Conservation (phyloP, 2,329 filamentous ascomycete species). For the Sclerotinia minor region DNA sequence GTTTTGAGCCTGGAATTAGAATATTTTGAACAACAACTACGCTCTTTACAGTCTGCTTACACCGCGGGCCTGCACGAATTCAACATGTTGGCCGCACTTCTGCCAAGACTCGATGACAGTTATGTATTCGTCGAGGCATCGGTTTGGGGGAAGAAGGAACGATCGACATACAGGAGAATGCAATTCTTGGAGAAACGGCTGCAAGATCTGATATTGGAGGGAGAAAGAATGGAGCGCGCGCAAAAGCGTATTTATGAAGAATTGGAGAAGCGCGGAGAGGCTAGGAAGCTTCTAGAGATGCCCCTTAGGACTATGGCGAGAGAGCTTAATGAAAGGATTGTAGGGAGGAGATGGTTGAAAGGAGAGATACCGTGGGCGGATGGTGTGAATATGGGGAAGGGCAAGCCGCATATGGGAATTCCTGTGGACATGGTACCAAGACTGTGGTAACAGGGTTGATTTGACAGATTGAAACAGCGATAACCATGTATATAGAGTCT, state of each 20-base stretch:
- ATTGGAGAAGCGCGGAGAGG: not conserved
- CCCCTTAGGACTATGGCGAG: not conserved
- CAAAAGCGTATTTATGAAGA: not conserved
- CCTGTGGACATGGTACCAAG: not conserved
- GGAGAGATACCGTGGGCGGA: not conserved
- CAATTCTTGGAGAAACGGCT: not conserved
- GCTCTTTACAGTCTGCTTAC: not conserved
- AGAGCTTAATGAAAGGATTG: not conserved
- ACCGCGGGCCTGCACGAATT: not conserved
- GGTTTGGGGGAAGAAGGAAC: not conserved
- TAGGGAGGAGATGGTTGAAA: conserved; percentile 1
- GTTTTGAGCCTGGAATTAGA: not conserved
- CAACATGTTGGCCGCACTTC: too few species aligned
- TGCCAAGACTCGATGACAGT: not conserved
- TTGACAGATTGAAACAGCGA: not conserved
- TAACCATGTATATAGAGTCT: not conserved
- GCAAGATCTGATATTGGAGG: not conserved
- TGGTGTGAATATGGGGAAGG: not conserved
- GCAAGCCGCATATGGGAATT: not conserved
- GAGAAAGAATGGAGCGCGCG: not conserved
- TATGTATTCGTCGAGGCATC: too few species aligned
- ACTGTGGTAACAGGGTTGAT: too few species aligned
- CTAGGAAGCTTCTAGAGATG: not conserved
- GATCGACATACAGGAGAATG: not conserved
- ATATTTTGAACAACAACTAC: not conserved